Evolutionary conservation across 192 early-diverging fungal species (phyloP), one percentile per base, ranked within the genome.

Genomic region (Umbelopsis isabellina): DNA sequence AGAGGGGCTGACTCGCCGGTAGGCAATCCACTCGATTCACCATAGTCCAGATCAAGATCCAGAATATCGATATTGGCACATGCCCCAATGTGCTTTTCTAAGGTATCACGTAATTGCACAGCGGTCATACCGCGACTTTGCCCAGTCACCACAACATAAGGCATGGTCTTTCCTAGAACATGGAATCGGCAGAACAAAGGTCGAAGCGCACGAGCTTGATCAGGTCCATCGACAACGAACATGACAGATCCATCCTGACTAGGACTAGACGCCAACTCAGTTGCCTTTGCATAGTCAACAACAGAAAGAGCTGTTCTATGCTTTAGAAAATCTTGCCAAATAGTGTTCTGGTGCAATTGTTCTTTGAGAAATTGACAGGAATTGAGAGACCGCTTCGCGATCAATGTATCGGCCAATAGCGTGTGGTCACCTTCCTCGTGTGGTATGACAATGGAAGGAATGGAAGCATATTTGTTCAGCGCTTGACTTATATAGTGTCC

Each of bases 391-490:
- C 71, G 71, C 23, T 75, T 69, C 37, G 76, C 75, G 53, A 70
- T 79, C 20, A 71, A 53, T 10, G 69, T 74, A 41, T 77, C 75
- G 5, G 72, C 77, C 69, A 67, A 79, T 8, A 76, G 72, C 2
- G 78, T 74, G 23, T 74, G 11, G 30, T 83, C 75, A 9, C 69
- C 46, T 41, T 75, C 75, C 55, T 80, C 78, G 22, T 74, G 67
- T 13, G 84, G 82, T 1, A 82, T 68, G 3, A 79, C 77, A 67
- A 83, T 73, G 23, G 82, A 80, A 12, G 75, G 80, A 27, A 86
- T 77, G 41, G 72, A 64, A 12, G 73, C 79, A 48, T 80, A 73
- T 46, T 75, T 78, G 68, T 79, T 23, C 73, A 75, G 53, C 15
- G 51, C 49, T 46, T 73, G 68, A 52, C 71, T 72, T 53, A 80